These are phyloP conservation scores for Pythium guiyangense DNA, from an alignment of 352 stramenopile genomes.

Conservation along the genomic window DNA sequence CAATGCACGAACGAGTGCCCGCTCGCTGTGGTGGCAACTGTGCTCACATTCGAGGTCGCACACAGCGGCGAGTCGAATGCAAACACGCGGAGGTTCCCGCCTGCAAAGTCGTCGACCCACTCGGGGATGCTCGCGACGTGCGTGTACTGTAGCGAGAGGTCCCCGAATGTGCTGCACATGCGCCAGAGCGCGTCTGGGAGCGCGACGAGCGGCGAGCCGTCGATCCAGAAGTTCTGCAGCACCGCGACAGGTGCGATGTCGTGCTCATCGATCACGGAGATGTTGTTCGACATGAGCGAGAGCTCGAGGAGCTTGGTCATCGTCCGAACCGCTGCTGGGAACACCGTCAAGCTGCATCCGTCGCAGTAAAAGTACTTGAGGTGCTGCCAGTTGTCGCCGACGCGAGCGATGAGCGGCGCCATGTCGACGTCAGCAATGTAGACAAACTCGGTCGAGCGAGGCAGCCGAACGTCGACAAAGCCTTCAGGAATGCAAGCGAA, in stretches of 20 bases:
- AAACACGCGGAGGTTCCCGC: too few species aligned
- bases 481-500: neutral
- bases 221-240: constrained; percentile 4
- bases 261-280: neutral
- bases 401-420: neutral
- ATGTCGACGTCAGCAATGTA: neutral
- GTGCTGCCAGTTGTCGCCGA: constrained; percentile 2
- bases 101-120: too few species aligned
- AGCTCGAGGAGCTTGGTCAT: constrained; percentile 4
- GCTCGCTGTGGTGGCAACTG: too few species aligned
- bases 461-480: neutral
- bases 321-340: neutral
- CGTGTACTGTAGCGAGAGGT: constrained; percentile 6
- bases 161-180: neutral
- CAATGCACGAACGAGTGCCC: too few species aligned
- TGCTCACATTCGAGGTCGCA: too few species aligned
- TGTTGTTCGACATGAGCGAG: constrained; percentile 1
- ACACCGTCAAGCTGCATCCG: neutral
- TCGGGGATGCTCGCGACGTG: too few species aligned
- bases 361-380: constrained; percentile 14
- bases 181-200: too few species aligned
- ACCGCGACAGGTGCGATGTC: neutral
- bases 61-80: too few species aligned
- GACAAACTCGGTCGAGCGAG: neutral
- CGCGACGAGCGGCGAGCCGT: neutral